phyloP scores from a whole-genome alignment of 352 stramenopile genomes.

The Phytophthora sansomeana region DNA sequence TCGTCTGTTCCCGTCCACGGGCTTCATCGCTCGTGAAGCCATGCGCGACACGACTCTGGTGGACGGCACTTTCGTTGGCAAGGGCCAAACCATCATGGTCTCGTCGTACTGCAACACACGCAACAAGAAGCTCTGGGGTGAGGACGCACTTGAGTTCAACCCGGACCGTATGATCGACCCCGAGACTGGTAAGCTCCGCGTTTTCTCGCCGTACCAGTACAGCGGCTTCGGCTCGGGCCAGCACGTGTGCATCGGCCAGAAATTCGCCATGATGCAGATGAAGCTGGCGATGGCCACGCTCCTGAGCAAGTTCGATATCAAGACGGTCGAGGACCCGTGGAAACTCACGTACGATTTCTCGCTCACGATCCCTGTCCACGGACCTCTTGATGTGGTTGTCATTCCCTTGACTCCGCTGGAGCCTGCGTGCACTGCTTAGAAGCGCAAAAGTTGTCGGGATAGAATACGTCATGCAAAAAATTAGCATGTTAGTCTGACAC shows the following conservation, averaged over 20 bases:
- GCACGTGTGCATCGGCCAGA: constrained; percentile 60
- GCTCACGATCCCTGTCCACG: constrained; percentile 49
- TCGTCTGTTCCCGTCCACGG: constrained; percentile 65
- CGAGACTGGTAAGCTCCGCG: constrained; percentile 36
- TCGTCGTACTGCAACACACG: constrained; percentile 36
- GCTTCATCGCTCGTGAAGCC: constrained; percentile 54
- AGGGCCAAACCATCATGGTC: constrained; percentile 32
- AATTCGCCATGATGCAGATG: constrained; percentile 65
- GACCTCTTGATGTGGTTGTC: constrained; percentile 31
- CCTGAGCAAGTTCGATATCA: constrained; percentile 54
- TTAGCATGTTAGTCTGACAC: background rate
- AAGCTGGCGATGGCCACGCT: constrained; percentile 61
- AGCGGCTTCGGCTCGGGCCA: constrained; percentile 59
- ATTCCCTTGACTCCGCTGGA: constrained; percentile 15
- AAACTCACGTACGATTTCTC: constrained; percentile 58
- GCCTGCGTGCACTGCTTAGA: background rate
- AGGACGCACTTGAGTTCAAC: constrained; percentile 58
- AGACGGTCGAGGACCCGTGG: constrained; percentile 46
- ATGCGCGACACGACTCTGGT: constrained; percentile 40
- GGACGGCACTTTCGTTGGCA: constrained; percentile 34
- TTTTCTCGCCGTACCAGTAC: constrained; percentile 28
- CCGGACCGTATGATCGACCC: constrained; percentile 69
- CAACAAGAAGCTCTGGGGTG: constrained; percentile 53
- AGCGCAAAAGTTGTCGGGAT: background rate
- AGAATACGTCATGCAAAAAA: background rate